These are phyloP conservation scores for Spathaspora boniae DNA, from an alignment of 805 yeast species.

Conservation along the genomic window DNA sequence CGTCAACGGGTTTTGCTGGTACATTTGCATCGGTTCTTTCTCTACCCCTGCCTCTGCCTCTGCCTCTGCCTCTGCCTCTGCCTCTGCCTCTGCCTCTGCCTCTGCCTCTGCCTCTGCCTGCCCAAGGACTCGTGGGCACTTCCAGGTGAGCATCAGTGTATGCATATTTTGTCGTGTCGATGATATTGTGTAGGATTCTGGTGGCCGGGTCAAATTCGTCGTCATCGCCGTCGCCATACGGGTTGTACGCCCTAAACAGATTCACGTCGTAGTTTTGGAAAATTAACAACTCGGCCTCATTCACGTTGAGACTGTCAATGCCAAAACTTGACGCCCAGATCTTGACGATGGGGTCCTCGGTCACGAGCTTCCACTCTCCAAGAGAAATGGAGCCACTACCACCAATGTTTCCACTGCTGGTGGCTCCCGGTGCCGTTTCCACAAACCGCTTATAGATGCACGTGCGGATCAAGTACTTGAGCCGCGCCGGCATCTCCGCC, in stretches of 20 bases:
- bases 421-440: too few species aligned
- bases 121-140: too few species aligned
- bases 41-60: slow-evolving; percentile 4
- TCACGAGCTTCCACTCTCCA: slow-evolving; percentile 53
- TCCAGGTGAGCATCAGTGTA: slow-evolving; percentile 11
- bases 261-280: slow-evolving; percentile 36
- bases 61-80: not conserved
- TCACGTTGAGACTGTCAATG: slow-evolving; percentile 49
- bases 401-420: too few species aligned
- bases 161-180: slow-evolving; percentile 31
- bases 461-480: slow-evolving; percentile 53
- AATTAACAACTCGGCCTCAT: slow-evolving; percentile 46
- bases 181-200: slow-evolving; percentile 27
- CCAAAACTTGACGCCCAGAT: slow-evolving; percentile 55
- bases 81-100: not conserved
- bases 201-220: slow-evolving; percentile 19
- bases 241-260: slow-evolving; percentile 20
- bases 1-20: slow-evolving; percentile 8
- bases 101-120: slow-evolving; percentile 1
- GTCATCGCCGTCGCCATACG: slow-evolving; percentile 21
- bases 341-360: slow-evolving; percentile 55
- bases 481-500: slow-evolving; percentile 50
- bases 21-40: slow-evolving; percentile 2
- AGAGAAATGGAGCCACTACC: too few species aligned
- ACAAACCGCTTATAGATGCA: slow-evolving; percentile 52